Base-by-base conservation (phyloP, 768 basidiomycete species). In the Amylocystis lapponica region DNA sequence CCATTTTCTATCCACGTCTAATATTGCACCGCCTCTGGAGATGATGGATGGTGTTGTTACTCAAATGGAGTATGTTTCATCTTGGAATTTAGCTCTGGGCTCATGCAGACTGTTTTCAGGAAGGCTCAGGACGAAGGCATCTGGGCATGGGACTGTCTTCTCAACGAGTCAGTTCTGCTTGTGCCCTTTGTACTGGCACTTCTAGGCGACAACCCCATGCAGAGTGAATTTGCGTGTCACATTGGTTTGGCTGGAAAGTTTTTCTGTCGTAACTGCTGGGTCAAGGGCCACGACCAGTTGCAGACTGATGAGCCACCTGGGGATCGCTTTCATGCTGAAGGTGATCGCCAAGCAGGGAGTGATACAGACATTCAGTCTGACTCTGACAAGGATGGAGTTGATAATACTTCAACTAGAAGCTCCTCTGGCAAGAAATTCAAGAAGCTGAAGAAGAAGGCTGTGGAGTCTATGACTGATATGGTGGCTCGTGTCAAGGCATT, bases 161-260 rank as follows among this genome's bases (percentile, higher is more conserved):
- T 22, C 11, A 16, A 41, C 3, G 38, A 45, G 22, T 21, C 16
- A 11, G 39, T 56, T 2, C 40, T 56, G 2, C 25, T 53, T 4
- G 25, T 53, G 7, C 44, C 50, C 6, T 50, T 35, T 10, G 43
- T 51, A 2, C 26, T 50, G n/a, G 51, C 49, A 2, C 19, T 55
- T 5, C 55, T 66, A 0, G 72, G 71, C 0, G 69, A 75, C 45
- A 74, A 75, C 48, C 72, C 69, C 0, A 72, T 72, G 71, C 66
- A 54, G 27, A 58, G 70, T 34, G 67, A 73, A 49, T 52, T 73
- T 45, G 62, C 69, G 0, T 72, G 64, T 36, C 74, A 76, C 36
- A 63, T 71, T 43, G 71, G 69, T 0, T 44, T 68, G 8, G 41
- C 35, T 0, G 69, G 62, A 0, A 67, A 65, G 22, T 58, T 53